Conservation (phyloP, 1,284 basidiomycete genomes). For the Erythrobasidium hasegawianum region DNA sequence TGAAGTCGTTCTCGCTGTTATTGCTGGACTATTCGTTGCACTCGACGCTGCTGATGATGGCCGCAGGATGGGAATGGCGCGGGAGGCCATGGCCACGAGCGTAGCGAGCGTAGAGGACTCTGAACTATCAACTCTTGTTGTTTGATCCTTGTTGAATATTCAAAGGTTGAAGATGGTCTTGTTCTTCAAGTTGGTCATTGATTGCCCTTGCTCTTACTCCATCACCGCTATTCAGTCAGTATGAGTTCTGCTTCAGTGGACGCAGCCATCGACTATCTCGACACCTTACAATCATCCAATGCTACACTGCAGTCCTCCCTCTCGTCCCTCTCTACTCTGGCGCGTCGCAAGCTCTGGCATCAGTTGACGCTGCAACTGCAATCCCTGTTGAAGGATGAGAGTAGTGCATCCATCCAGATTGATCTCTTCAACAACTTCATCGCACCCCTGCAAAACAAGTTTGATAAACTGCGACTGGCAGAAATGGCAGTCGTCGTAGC, state of each 20-base stretch:
- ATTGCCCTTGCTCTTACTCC: too few relatives aligned
- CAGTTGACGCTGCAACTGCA: slow-evolving; percentile 84
- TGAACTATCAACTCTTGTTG: too few relatives aligned
- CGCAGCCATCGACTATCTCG: slow-evolving; percentile 5
- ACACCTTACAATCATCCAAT: slow-evolving; percentile 1
- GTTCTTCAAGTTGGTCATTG: not conserved
- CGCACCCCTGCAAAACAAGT: slow-evolving; percentile 67
- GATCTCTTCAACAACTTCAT: slow-evolving; percentile 82
- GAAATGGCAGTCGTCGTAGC: slow-evolving; percentile 87
- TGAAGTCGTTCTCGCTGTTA: slow-evolving; percentile 2
- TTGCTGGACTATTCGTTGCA: slow-evolving; percentile 1
- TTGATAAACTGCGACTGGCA: slow-evolving; percentile 84
- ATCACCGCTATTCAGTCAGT: not conserved
- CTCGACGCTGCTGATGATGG: slow-evolving; percentile 11
- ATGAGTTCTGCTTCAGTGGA: slow-evolving; percentile 13
- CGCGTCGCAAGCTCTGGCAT: slow-evolving; percentile 78
- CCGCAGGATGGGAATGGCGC: slow-evolving; percentile 15
- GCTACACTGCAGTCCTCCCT: slow-evolving; percentile 10
- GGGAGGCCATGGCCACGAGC: slow-evolving; percentile 10
- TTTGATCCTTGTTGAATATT: slow-evolving; percentile 5
- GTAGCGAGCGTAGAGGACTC: too few relatives aligned
- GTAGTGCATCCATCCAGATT: slow-evolving; percentile 70
- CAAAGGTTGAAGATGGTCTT: too few relatives aligned
- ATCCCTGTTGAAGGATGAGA: slow-evolving; percentile 72
- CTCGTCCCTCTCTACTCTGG: not conserved